Conservation (phyloP, 345 rosid species). For the Combretum micranthum region DNA sequence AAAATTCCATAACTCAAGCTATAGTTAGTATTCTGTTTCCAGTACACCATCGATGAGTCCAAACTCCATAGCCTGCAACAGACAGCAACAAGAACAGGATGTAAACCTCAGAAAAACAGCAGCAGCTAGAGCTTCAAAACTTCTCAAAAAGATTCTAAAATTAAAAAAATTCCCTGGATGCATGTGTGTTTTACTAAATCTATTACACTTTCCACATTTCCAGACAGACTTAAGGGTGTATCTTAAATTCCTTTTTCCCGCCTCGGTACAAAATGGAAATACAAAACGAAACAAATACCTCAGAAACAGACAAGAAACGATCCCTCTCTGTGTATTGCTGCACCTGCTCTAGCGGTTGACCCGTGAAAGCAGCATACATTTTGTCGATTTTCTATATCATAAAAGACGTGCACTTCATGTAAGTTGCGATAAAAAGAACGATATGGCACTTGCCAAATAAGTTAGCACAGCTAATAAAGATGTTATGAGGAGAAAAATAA, state of each 20-base stretch:
- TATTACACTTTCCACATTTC: too few species aligned
- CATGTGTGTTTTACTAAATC: too few species aligned
- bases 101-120: background rate
- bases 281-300: constrained; percentile 37
- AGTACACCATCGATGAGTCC: constrained; percentile 74
- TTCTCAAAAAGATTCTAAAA: too few species aligned
- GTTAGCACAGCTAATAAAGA: too few species aligned
- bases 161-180: too few species aligned
- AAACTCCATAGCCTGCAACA: constrained; percentile 76
- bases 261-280: background rate
- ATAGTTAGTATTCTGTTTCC: constrained; percentile 64
- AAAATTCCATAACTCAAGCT: background rate
- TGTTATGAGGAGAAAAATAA: too few species aligned
- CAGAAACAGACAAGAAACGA: constrained; percentile 71
- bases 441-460: too few species aligned
- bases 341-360: constrained; percentile 78
- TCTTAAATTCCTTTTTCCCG: too few species aligned
- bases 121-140: too few species aligned
- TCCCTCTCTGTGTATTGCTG: constrained; percentile 80
- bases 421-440: too few species aligned
- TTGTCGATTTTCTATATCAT: constrained; percentile 72
- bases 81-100: background rate
- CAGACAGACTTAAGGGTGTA: too few species aligned
- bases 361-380: constrained; percentile 84
- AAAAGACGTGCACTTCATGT: background rate